Percentiles rank a stretch among this genome's conserved stretches.
Conservation (phyloP, 208 protist species). For the Leishmania braziliensis region DNA sequence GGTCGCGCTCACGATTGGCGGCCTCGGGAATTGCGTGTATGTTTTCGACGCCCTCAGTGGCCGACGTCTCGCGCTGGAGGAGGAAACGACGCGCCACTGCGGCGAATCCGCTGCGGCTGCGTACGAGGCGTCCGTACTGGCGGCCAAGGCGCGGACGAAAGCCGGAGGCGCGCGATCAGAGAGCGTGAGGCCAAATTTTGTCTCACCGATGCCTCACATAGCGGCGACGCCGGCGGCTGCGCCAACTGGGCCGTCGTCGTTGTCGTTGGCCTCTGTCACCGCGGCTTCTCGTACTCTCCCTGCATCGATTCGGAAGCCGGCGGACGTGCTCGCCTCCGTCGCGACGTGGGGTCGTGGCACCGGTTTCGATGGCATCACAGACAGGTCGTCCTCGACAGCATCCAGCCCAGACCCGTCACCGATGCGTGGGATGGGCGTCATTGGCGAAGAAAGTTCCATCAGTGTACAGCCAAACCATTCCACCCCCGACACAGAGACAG, state of each 20-base stretch:
- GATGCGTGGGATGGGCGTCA: background rate
- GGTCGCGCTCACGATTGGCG: constrained; percentile 63
- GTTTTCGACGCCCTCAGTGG: constrained; percentile 73
- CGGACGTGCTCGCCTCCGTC: constrained; percentile 27
- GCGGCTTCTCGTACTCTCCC: background rate
- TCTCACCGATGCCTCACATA: background rate
- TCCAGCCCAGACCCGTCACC: background rate
- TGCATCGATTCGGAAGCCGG: constrained; percentile 25
- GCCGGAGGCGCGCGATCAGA: background rate
- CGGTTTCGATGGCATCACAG: constrained; percentile 32
- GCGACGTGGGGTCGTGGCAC: constrained; percentile 29
- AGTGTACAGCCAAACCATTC: background rate
- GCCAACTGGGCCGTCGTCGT: background rate
- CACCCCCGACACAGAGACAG: background rate
- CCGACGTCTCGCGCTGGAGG: constrained; percentile 35
- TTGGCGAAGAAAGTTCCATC: background rate
- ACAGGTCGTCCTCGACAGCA: constrained; percentile 2
- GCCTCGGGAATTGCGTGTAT: constrained; percentile 58
- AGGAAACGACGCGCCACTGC: constrained; percentile 18
- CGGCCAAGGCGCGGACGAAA: background rate
- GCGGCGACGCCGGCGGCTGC: background rate
- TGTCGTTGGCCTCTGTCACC: background rate
- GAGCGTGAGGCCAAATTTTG: background rate
- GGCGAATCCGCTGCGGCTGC: constrained; percentile 12
- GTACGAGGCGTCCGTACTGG: background rate